A percentile compares a stretch with the other conserved stretches of the same genome.
Conservation (phyloP, 2,329 filamentous ascomycete species). For the Pyricularia grisea region DNA sequence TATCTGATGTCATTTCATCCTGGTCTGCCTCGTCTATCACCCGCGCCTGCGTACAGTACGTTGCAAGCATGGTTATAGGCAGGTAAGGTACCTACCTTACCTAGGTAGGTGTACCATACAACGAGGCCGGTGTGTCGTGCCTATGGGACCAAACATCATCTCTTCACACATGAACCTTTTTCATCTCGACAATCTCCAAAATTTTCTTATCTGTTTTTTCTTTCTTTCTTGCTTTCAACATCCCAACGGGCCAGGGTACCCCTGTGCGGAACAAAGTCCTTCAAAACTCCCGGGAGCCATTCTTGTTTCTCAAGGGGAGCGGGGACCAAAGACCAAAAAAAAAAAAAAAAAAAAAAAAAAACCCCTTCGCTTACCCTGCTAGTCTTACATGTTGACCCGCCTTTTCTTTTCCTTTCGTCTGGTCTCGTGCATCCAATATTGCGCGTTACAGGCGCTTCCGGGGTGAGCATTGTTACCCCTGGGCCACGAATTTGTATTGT, state of each 20-base stretch:
- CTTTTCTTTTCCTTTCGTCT: too few relatives aligned
- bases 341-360: too few relatives aligned
- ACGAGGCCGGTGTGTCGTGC: background rate
- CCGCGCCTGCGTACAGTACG: background rate
- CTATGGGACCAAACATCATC: background rate
- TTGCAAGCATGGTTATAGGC: too few relatives aligned
- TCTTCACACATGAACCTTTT: background rate
- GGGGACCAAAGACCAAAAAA: background rate
- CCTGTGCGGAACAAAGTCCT: background rate
- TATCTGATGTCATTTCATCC: background rate
- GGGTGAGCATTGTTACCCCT: background rate
- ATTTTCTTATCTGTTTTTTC: background rate
- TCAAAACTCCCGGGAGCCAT: background rate
- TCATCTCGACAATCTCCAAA: background rate
- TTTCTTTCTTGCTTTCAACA: background rate
- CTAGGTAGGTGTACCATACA: too few relatives aligned
- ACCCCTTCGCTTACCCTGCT: background rate
- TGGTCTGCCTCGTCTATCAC: background rate
- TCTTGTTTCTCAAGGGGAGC: background rate
- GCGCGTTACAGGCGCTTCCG: background rate
- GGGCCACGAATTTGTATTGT: background rate
- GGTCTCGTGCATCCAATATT: background rate
- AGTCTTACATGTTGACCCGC: background rate
- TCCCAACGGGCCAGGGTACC: background rate
- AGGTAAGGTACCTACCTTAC: too few relatives aligned